Percentiles rank a stretch among this genome's conserved stretches.
phyloP scores from a whole-genome alignment of 1,284 basidiomycete genomes.

The Fomitopsis betulina region DNA sequence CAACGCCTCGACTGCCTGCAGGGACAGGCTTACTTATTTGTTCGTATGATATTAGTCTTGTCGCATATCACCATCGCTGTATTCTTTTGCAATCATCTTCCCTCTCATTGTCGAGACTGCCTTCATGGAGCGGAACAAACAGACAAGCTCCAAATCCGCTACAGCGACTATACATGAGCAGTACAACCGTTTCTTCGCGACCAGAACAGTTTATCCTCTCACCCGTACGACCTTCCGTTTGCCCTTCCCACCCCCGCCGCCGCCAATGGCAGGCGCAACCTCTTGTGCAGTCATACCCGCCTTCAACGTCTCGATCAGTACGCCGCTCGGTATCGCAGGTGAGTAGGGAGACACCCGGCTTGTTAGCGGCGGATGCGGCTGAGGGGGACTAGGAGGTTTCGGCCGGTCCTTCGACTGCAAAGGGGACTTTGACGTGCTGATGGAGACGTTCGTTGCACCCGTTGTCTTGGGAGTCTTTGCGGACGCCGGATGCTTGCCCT shows the following conservation, averaged over 20 bases:
- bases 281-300: conserved; percentile 72
- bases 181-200: neutral
- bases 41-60: neutral
- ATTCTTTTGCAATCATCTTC: neutral
- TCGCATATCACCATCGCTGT: neutral
- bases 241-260: conserved; percentile 54
- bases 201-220: conserved; percentile 36
- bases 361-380: conserved; percentile 49
- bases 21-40: conserved; percentile 1
- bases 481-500: conserved; percentile 39
- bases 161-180: conserved; percentile 3
- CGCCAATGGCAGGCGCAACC: conserved; percentile 26
- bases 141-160: neutral
- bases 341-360: conserved; percentile 59
- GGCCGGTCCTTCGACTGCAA: conserved; percentile 31
- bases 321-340: conserved; percentile 66
- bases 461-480: conserved; percentile 30
- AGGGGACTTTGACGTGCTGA: conserved; percentile 17
- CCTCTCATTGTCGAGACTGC: neutral
- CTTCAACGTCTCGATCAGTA: conserved; percentile 73
- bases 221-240: conserved; percentile 78
- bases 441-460: conserved; percentile 18
- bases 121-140: neutral
- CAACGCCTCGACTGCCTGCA: neutral
- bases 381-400: conserved; percentile 46